These are phyloP conservation scores for Umbelopsis vinacea DNA, from an alignment of 192 early-diverging fungal species.

Conservation along the genomic window DNA sequence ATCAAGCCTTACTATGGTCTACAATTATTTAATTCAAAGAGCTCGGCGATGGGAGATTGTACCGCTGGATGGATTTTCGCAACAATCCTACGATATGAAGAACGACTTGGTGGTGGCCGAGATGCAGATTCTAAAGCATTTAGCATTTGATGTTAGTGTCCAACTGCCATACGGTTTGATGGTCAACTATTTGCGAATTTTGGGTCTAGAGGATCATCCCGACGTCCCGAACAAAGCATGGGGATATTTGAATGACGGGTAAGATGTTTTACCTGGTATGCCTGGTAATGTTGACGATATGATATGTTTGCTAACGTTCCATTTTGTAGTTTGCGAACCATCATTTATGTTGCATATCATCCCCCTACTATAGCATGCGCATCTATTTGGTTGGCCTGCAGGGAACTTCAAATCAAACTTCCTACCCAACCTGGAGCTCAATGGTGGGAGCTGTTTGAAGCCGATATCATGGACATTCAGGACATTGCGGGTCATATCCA, in stretches of 20 bases:
- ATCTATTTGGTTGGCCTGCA: slow-evolving; percentile 81
- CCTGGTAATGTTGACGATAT: not conserved
- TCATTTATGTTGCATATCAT: slow-evolving; percentile 75
- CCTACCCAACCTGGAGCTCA: slow-evolving; percentile 48
- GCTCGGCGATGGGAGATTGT: slow-evolving; percentile 52
- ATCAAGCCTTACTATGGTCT: slow-evolving; percentile 81
- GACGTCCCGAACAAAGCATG: slow-evolving; percentile 85
- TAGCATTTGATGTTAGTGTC: slow-evolving; percentile 97
- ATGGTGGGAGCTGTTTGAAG: slow-evolving; percentile 43
- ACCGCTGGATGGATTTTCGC: slow-evolving; percentile 63
- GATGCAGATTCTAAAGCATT: slow-evolving; percentile 82
- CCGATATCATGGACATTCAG: slow-evolving; percentile 38
- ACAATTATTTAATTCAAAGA: slow-evolving; percentile 71
- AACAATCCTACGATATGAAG: slow-evolving; percentile 78
- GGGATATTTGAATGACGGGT: slow-evolving; percentile 95
- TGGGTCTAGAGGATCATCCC: slow-evolving; percentile 77
- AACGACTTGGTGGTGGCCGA: slow-evolving; percentile 82
- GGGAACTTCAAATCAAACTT: slow-evolving; percentile 64
- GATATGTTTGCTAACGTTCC: not conserved
- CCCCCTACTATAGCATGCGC: slow-evolving; percentile 86
- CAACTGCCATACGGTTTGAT: slow-evolving; percentile 95
- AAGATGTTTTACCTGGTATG: slow-evolving; percentile 22
- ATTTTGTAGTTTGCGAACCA: slow-evolving; percentile 66
- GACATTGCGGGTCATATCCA: slow-evolving; percentile 64
- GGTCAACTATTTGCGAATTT: slow-evolving; percentile 88